phyloP scores from a whole-genome alignment of 2,329 filamentous ascomycete genomes.

The Trichoderma hamatum region DNA sequence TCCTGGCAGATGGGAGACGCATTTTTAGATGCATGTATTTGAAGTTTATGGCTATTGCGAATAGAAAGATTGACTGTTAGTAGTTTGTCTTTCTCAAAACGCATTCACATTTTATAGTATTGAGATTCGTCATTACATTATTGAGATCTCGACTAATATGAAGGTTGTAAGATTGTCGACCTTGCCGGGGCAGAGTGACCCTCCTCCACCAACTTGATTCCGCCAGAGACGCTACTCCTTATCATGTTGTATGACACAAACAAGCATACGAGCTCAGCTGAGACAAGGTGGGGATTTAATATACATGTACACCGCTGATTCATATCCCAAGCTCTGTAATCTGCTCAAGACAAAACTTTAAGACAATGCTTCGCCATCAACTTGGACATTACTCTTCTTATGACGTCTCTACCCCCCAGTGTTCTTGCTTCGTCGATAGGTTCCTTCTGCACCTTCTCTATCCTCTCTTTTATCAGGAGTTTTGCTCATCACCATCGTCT shows the following conservation, averaged over 20 bases:
- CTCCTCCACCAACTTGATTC: too few relatives aligned
- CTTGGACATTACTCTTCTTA: not conserved
- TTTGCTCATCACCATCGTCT: not conserved
- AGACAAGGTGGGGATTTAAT: not conserved
- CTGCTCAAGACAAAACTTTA: not conserved
- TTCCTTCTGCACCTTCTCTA: not conserved
- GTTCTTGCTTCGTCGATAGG: not conserved
- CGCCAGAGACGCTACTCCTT: not conserved
- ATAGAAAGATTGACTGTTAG: not conserved
- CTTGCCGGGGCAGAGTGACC: not conserved
- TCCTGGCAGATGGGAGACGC: not conserved
- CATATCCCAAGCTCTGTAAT: not conserved
- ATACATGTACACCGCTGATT: not conserved
- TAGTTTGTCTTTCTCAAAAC: not conserved
- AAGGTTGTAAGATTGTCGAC: not conserved
- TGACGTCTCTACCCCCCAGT: not conserved
- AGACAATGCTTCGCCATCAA: not conserved
- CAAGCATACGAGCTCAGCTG: not conserved
- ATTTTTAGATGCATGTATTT: not conserved
- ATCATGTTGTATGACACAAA: not conserved
- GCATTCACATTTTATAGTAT: not conserved
- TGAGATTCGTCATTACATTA: too few relatives aligned
- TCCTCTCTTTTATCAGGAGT: rapidly evolving
- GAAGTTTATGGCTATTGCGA: not conserved
- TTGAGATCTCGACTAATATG: not conserved